Conservation (phyloP, 305 asterid genomes). For the Fraxinus velutina region DNA sequence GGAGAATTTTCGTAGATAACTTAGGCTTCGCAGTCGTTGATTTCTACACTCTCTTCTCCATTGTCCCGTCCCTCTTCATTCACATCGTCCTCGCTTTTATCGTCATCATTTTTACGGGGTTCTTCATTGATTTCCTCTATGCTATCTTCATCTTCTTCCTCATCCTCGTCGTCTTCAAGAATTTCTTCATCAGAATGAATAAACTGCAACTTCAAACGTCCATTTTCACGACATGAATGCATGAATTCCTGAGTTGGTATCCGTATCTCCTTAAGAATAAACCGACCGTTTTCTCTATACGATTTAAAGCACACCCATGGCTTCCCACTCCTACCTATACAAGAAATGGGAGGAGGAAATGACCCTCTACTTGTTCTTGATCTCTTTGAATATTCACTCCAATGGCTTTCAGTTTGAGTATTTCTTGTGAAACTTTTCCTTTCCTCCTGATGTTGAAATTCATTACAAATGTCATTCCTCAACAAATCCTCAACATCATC, state of each 20-base stretch:
- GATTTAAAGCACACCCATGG: conserved; percentile 67
- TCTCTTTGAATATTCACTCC: conserved; percentile 31
- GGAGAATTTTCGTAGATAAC: conserved; percentile 11
- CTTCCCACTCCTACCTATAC: conserved; percentile 68
- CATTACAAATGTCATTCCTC: conserved; percentile 27
- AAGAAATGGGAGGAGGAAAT: conserved; percentile 79
- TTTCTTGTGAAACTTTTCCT: conserved; percentile 14
- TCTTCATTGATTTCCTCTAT: conserved; percentile 18
- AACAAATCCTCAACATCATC: conserved; percentile 64
- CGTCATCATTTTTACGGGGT: neutral
- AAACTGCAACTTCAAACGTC: conserved; percentile 58
- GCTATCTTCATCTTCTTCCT: conserved; percentile 17
- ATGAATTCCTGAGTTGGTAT: conserved; percentile 63
- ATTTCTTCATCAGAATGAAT: conserved; percentile 62
- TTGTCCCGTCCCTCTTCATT: conserved; percentile 12
- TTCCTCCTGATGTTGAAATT: conserved; percentile 24
- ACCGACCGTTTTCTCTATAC: conserved; percentile 62
- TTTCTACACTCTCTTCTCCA: neutral
- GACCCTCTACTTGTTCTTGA: conserved; percentile 32
- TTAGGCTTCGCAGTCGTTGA: neutral
- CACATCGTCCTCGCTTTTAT: neutral
- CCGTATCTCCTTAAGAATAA: conserved; percentile 60
- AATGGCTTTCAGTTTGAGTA: conserved; percentile 5
- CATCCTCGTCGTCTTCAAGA: conserved; percentile 35
- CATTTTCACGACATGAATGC: conserved; percentile 75